Evolutionary conservation across 495 filamentous ascomycete species (phyloP), one percentile per base, ranked within the genome.

Genomic region (Talaromyces trachyspermus): DNA sequence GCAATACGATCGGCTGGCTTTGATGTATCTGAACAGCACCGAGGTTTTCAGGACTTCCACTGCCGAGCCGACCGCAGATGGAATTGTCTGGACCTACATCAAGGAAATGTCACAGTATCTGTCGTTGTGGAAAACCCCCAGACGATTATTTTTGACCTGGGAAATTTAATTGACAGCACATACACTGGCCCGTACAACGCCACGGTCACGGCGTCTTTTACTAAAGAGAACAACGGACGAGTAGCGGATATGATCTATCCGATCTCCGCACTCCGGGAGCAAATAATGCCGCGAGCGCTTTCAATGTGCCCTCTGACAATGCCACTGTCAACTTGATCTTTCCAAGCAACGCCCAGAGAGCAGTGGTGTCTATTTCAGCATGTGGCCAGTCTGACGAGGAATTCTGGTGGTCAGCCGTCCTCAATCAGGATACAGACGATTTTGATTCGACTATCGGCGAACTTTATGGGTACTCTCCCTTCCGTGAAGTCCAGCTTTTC

Each of bases 1-100:
- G 2, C 88, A 95, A 53, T 95, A 76, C 65, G 89, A 95, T 56
- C 70, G 89, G 5, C 70, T 95, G 8, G 88, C 81, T 4, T 58
- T 85, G 14, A 81, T 95, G 76, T 95, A 86, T 53, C 69, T 95
- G 41, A 84, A 81, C 12, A 85, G 91, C 60, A 78, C 77, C 15
- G 89, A 95, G 59, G 73, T 95, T 2, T 92, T 84, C 69, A 72
- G 89, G 19, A 94, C 89, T 3, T 91, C 86, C 10, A 95, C 89
- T 4, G 88, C 88, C 0, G 85, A 95, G 64, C 89, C 89, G 3
- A 86, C 79, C 0, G 41, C 54, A 2, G 71, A 74, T 36, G 88
- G 89, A 1, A 91, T 94, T 42, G 53, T 71, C 5, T 82, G 74
- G 82, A 84, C 82, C 2, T 91, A 92, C 49, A 69, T 83, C 48